Conservation (phyloP, 2,329 filamentous ascomycete genomes). For the Gaeumannomyces sp. region DNA sequence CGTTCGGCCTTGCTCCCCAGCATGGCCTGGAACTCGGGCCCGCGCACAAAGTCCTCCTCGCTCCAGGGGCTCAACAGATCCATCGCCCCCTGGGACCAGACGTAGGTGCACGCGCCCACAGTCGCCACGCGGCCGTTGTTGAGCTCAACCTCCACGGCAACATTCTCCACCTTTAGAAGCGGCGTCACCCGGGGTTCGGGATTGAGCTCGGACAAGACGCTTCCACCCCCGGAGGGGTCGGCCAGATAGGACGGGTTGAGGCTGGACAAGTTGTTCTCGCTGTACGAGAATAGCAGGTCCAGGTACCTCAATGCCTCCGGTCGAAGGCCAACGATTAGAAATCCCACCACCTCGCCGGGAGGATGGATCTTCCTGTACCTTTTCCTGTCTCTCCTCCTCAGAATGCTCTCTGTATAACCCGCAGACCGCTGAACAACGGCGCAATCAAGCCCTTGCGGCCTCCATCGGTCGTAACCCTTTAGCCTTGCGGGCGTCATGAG, state of each 20-base stretch:
- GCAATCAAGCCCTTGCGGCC: not conserved
- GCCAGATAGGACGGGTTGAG: not conserved
- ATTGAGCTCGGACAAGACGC: not conserved
- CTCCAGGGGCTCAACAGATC: not conserved
- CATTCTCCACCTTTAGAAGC: not conserved
- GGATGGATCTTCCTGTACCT: not conserved
- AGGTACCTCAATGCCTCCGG: not conserved
- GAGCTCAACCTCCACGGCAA: not conserved
- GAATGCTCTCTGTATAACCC: not conserved
- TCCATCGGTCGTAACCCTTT: not conserved
- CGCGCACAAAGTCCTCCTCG: not conserved
- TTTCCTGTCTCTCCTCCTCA: not conserved
- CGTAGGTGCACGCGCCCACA: not conserved
- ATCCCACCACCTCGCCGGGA: not conserved
- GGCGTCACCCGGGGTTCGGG: too few species aligned
- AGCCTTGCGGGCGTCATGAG: conserved; percentile 3
- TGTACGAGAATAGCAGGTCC: not conserved
- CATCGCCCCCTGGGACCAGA: not conserved
- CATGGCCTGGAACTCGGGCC: not conserved
- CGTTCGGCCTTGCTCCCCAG: not conserved
- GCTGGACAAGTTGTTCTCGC: not conserved
- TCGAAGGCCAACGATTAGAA: not conserved
- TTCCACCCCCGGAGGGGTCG: too few species aligned
- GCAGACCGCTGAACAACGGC: not conserved
- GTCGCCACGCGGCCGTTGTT: not conserved